Percentiles rank a stretch among this genome's conserved stretches.
phyloP scores from a whole-genome alignment of 2,329 filamentous ascomycete species.

The Ceratocystis colombiana region DNA sequence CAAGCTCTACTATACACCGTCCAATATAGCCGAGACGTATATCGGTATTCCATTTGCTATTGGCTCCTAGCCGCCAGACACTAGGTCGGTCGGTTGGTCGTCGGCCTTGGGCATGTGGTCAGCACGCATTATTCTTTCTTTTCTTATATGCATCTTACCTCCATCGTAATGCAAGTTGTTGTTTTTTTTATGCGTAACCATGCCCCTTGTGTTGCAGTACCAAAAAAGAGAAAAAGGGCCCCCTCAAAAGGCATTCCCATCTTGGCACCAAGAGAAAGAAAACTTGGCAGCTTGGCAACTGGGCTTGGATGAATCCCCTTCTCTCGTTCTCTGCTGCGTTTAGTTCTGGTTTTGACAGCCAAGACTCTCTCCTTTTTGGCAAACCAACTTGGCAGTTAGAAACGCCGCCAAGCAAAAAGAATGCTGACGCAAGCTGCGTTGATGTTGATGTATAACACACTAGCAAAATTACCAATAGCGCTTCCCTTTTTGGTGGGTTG shows the following conservation, averaged over 20 bases:
- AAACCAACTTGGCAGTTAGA: slow-evolving; percentile 3
- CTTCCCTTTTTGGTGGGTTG: too few species aligned
- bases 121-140: too few species aligned
- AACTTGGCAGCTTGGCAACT: background rate
- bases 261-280: background rate
- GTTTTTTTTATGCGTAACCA: background rate
- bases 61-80: too few species aligned
- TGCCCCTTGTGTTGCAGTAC: background rate
- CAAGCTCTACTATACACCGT: too few species aligned
- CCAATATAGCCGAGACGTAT: too few species aligned
- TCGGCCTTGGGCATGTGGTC: too few species aligned
- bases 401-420: slow-evolving; percentile 1
- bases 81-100: too few species aligned
- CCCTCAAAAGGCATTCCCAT: background rate
- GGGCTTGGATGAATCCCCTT: background rate
- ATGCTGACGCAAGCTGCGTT: background rate
- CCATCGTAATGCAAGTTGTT: too few species aligned
- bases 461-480: background rate
- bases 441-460: background rate
- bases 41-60: too few species aligned
- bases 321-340: background rate
- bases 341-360: background rate
- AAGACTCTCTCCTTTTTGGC: background rate
- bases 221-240: background rate
- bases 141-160: too few species aligned